phyloP scores from a whole-genome alignment of 768 basidiomycete genomes.

The Termitomyces titanicus region DNA sequence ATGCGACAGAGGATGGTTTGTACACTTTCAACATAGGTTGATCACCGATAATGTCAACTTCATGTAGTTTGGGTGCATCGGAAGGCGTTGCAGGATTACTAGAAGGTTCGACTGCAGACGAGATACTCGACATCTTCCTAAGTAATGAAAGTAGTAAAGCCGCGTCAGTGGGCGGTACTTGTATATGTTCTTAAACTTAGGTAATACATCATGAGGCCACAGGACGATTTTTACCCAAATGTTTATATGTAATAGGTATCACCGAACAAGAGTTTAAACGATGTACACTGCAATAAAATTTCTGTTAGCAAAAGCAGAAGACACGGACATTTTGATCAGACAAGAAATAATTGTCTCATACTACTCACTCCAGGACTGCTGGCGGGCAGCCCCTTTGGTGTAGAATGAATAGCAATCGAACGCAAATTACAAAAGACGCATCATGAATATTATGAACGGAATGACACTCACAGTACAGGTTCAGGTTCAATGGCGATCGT shows the following conservation, averaged over 20 bases:
- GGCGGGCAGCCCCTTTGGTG: conserved; percentile 77
- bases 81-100: background rate
- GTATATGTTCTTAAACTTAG: conserved; percentile 13
- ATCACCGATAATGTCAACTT: background rate
- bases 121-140: conserved; percentile 11
- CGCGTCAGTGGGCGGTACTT: background rate
- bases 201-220: conserved; percentile 18
- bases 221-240: conserved; percentile 23
- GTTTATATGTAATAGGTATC: background rate
- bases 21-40: conserved; percentile 43
- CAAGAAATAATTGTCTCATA: conserved; percentile 63
- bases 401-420: conserved; percentile 63
- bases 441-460: conserved; percentile 28
- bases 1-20: conserved; percentile 34
- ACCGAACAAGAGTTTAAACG: background rate
- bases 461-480: conserved; percentile 18
- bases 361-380: conserved; percentile 62
- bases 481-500: no score
- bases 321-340: conserved; percentile 37
- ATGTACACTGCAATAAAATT: background rate
- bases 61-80: conserved; percentile 2
- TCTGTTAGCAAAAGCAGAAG: background rate
- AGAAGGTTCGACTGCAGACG: conserved; percentile 8
- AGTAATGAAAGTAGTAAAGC: background rate
- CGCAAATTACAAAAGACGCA: conserved; percentile 84